Conservation (phyloP, 805 yeast genomes). For the Suhomyces sp. region DNA sequence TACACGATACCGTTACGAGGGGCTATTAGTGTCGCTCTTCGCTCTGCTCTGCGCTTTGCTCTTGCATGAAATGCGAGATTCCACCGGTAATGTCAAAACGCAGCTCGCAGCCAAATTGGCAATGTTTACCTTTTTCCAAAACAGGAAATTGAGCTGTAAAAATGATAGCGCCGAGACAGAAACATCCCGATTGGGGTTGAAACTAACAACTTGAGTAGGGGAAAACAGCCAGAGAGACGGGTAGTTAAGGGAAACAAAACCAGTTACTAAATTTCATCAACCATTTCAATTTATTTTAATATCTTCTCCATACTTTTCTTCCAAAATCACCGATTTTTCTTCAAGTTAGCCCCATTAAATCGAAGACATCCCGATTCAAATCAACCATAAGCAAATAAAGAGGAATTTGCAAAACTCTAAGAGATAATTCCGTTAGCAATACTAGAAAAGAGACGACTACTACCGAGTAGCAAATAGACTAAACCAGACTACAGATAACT, state of each 20-base stretch:
- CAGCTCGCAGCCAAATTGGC: constrained; percentile 9
- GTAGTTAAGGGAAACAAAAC: background rate
- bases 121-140: constrained; percentile 24
- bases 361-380: background rate
- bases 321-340: background rate
- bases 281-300: background rate
- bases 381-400: background rate
- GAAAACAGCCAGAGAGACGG: background rate
- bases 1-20: background rate
- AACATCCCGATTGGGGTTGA: constrained; percentile 2
- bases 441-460: background rate
- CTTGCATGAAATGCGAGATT: background rate
- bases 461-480: background rate
- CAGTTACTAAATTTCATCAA: background rate
- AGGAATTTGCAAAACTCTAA: too few relatives aligned
- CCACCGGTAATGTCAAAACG: background rate
- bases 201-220: constrained; percentile 3
- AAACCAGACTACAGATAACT: background rate
- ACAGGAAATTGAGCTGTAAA: constrained; percentile 13
- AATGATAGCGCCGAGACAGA: background rate
- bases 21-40: background rate
- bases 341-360: background rate
- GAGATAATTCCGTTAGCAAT: background rate
- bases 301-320: background rate
- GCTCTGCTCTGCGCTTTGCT: background rate